Evolutionary conservation across 306 rosid species (phyloP), one percentile per base, ranked within the genome.

Genomic region (Luffa acutangula): DNA sequence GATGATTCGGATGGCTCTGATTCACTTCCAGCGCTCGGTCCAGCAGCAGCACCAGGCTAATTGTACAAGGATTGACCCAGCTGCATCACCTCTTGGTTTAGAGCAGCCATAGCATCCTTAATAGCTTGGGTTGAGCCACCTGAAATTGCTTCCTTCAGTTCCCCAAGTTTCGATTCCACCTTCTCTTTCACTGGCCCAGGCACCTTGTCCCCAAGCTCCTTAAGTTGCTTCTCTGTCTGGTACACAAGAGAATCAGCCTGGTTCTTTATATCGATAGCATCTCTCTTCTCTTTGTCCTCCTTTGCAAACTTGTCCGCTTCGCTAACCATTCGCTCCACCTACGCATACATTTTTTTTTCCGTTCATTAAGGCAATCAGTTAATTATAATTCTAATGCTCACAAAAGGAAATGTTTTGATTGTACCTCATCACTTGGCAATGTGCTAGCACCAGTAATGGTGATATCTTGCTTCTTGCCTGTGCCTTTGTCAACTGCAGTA

Each of bases 361-460:
- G 10, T 49, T 73, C 46, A 3, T 33, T 31, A 73, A 73, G 75
- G 7, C 9, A 69, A 69, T 43, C 53, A n/a, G 12, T 42, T 42
- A 17, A 17, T 41, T 7, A 1, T 20, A 37, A 31, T 64, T 34
- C 71, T 15, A 5, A 9, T 0, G 18, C 7, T 69, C 75, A 33
- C 2, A 0, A 63, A 51, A 64, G 10, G 12, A 49, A 25, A 21
- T 17, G 12, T 33, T 57, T 57, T 5, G 18, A 45, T 33, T 59
- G 51, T 88, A 94, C 98, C 98, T 94, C 99, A 45, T 95, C 99
- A 63, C 79, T 75, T 39, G 96, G 99, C 82, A 95, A 88, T 53
- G 99, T 95, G 81, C 99, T 95, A 46, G 99, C 98, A 80, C 97
- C 97, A 39, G 98, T 94, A 71, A 94, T 94, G 74, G 98, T 94